Base-by-base conservation (phyloP, 371 early-diverging fungal species). In the Mortierella sp. region DNA sequence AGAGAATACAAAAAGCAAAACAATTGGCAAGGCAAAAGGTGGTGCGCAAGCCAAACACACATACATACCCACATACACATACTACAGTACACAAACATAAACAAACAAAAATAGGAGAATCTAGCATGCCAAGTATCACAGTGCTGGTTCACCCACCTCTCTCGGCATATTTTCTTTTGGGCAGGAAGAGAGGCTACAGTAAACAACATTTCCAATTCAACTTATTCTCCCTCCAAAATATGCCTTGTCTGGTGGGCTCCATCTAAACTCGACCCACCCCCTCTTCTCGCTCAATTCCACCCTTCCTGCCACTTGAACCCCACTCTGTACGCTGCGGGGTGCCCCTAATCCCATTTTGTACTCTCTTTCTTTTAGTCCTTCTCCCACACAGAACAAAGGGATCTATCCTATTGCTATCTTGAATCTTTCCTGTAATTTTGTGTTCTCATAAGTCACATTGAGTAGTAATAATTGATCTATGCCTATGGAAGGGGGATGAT, bases 191-290 rank as follows among this genome's bases (percentile, higher is more conserved):
- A 38, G 42, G 42, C n/a, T 38, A 14, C 28, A 14, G 6, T 6
- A 16, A 0, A 10, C 57, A 57, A n/a, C 26, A 57, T 57, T 38
- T 1, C 42, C 50, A 50, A 21, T 55, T n/a, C 24, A 55, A 7
- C 19, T 21, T 3, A 5, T 52, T 52, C 52, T 0, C 52, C 52
- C 34, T n/a, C 21, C 38, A 28, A 16, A 28, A 21, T 65, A 65
- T 65, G 68, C 68, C 68, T 65, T 65, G 63, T 34, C 63, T 63
- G 34, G 63, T 19, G 38, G 68, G 68, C 68, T 65, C 68, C 7
- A 65, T 24, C 55, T n/a, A 4, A 16, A 16, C 34, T 38, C 14
- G 34, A 4, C 34, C 38, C 24, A 0, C 24, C 42, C 21, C 42
- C 24, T 38, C 68, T 38, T 38, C 24, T n/a, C n/a, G 24, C n/a